Evolutionary conservation across 768 basidiomycete species (phyloP).

Genomic region (Tulasnella sp.): DNA sequence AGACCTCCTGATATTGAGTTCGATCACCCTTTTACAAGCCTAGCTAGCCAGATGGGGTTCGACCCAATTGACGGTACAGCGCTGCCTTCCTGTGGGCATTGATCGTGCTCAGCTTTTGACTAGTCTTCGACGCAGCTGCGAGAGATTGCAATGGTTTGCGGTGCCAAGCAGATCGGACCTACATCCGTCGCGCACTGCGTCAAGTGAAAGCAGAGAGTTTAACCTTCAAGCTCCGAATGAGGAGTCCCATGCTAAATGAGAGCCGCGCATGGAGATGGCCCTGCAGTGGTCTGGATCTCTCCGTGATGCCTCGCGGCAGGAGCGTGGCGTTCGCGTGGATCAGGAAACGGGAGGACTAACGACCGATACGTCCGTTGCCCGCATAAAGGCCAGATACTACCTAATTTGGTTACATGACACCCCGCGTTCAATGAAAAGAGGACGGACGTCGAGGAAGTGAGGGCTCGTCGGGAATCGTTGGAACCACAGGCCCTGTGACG

Average conservation of each 20-base stretch:
- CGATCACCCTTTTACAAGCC: too few relatives aligned
- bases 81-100: too few relatives aligned
- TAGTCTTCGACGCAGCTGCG: neutral
- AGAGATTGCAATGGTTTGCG: neutral
- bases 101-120: too few relatives aligned
- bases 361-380: neutral
- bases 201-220: neutral
- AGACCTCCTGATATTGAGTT: too few relatives aligned
- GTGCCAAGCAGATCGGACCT: neutral
- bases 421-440: neutral
- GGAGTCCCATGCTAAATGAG: neutral
- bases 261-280: neutral
- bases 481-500: neutral
- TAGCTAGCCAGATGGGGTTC: too few relatives aligned
- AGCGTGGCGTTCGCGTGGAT: neutral
- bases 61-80: neutral
- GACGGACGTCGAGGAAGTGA: neutral
- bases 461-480: neutral
- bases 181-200: neutral
- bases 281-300: neutral
- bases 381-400: neutral
- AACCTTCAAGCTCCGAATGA: neutral
- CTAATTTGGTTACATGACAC: neutral
- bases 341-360: neutral
- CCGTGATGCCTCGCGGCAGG: neutral